Conservation (phyloP, 345 rosid species). For the Melaleuca quinquenervia region DNA sequence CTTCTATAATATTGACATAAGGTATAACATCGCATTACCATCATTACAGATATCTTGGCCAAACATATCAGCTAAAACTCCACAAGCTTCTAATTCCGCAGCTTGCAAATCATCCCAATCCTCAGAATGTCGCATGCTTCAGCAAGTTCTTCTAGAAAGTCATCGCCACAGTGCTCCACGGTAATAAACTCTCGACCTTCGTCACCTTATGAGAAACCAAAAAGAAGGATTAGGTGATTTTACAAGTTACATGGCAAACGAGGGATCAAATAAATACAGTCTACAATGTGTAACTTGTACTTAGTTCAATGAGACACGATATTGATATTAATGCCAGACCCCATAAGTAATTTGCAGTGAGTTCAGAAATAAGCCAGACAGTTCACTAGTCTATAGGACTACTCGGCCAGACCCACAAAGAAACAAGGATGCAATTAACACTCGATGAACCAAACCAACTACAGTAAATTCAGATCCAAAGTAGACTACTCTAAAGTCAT, state of each 20-base stretch:
- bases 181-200: constrained; percentile 76
- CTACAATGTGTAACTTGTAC: background rate
- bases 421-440: background rate
- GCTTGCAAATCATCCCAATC: constrained; percentile 85
- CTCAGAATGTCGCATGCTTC: constrained; percentile 61
- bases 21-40: background rate
- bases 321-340: no score
- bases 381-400: background rate
- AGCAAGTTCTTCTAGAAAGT: constrained; percentile 72
- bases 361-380: background rate
- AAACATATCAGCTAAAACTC: constrained; percentile 49
- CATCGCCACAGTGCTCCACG: constrained; percentile 80
- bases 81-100: constrained; percentile 67
- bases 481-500: background rate
- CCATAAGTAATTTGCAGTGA: accelerated
- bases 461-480: background rate
- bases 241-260: background rate
- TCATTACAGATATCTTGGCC: constrained; percentile 9
- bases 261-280: background rate
- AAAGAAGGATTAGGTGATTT: background rate
- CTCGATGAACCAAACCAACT: background rate
- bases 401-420: background rate
- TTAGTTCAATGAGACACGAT: background rate
- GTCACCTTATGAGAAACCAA: constrained; percentile 32
- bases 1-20: constrained; percentile 31